Base-by-base conservation (phyloP, 2,329 filamentous ascomycete genomes). In the Colletotrichum tropicale region DNA sequence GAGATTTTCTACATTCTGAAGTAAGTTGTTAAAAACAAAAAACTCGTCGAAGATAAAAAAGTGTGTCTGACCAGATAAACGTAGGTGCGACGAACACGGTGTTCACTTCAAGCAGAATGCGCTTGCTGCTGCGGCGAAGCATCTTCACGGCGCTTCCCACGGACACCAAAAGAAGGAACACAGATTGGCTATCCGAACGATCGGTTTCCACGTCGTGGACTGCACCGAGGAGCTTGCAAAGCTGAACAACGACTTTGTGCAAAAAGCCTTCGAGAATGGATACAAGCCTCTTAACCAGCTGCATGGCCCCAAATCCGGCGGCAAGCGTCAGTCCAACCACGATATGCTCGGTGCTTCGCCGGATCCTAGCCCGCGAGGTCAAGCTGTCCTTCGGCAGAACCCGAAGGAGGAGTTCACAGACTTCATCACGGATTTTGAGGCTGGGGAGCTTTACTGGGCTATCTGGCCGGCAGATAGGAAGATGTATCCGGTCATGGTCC, bases 1-100 rank as follows among this genome's bases (percentile, higher is more conserved):
- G 74, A 66, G 6, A n/a, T 77, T 1, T 80, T 70, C 43, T 80
- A 78, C 36, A 78, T 80, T n/a, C 56, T 80, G 8, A 76, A 62
- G 67, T 70, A 62, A 32, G 67, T 48, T 5, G 24, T 30, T 7
- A 8, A 43, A 7, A 24, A n/a, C n/a, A 15, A 5, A 26, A 12
- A 36, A 10, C 13, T 15, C 32, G 4, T 48, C 21, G 66, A n/a
- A 30, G 26, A 1, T 15, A 24, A 15, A 43, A 15, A 7, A 18
- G 6, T 12, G 10, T 18, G 6, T 13, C 66, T 69, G 10, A 69
- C 55, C 18, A 61, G 8, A 9, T 21, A 7, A 58, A 13, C 24
- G 36, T 15, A 70, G 65, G 21, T 80, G 79, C 64, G 76, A 77
- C 16, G 68, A 79, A 38, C 78, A 80, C 26, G 74, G 66, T 12